These are phyloP conservation scores for Clonostachys rosea DNA, from an alignment of 2,329 filamentous ascomycete species.

Conservation along the genomic window DNA sequence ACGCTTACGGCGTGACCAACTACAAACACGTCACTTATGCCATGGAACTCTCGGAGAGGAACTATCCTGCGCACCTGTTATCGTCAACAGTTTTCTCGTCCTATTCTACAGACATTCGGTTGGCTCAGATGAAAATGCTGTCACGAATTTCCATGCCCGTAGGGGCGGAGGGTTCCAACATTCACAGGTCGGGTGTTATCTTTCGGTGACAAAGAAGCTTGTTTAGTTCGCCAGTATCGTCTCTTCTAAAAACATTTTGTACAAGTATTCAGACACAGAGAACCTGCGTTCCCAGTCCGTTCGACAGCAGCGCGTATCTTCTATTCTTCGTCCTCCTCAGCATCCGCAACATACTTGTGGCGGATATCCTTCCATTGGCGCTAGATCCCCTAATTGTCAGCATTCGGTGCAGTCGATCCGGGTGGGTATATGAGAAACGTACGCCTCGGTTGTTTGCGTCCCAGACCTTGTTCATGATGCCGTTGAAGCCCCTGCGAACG, in stretches of 20 bases:
- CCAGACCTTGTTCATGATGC: conserved; percentile 80
- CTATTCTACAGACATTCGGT: too few relatives aligned
- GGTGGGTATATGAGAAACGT: conserved; percentile 35
- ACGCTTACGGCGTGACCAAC: too few relatives aligned
- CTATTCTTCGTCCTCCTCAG: conserved; percentile 58
- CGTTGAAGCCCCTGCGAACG: conserved; percentile 70
- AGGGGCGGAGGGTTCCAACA: background rate
- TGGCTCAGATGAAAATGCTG: too few relatives aligned
- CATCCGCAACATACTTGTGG: conserved; percentile 72
- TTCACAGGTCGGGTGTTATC: background rate
- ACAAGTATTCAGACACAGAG: conserved; percentile 13
- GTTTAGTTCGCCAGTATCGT: background rate
- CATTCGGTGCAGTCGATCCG: background rate
- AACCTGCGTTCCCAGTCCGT: conserved; percentile 2
- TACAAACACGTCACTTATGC: too few relatives aligned
- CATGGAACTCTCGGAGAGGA: too few relatives aligned
- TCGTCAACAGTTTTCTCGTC: too few relatives aligned
- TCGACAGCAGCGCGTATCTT: conserved; percentile 2
- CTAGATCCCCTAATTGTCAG: conserved; percentile 35
- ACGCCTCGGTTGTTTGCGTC: conserved; percentile 88
- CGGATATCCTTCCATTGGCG: conserved; percentile 99
- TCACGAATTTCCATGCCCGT: too few relatives aligned
- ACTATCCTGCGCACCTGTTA: too few relatives aligned
- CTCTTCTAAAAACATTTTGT: conserved; percentile 1
- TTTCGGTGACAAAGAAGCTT: background rate